Percentiles rank a stretch among this genome's conserved stretches.
phyloP scores from a whole-genome alignment of 2,329 filamentous ascomycete genomes.

The Beauveria sp. region DNA sequence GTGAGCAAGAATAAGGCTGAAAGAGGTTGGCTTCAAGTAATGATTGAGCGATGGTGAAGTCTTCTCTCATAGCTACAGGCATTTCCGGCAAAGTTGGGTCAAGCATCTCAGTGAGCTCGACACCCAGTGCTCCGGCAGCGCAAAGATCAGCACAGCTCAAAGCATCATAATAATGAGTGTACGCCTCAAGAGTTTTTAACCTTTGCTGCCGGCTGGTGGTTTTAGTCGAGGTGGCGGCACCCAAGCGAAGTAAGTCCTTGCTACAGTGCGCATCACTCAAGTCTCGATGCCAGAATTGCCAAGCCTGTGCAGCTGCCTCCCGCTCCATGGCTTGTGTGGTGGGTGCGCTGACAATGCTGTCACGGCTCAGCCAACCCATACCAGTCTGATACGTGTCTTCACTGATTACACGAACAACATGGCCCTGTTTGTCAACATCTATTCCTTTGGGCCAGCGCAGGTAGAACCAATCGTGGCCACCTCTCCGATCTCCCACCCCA shows the following conservation, averaged over 20 bases:
- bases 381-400: conserved; percentile 66
- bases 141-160: conserved; percentile 61
- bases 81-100: conserved; percentile 59
- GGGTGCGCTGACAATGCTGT: conserved; percentile 36
- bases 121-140: conserved; percentile 40
- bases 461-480: conserved; percentile 85
- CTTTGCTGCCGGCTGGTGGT: conserved; percentile 17
- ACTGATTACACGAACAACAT: conserved; percentile 71
- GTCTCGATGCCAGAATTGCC: conserved; percentile 61
- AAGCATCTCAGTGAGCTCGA: conserved; percentile 38
- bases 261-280: conserved; percentile 48
- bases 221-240: conserved; percentile 18
- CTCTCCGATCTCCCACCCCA: conserved; percentile 79
- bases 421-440: conserved; percentile 59
- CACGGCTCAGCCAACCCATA: conserved; percentile 70
- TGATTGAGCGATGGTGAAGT: conserved; percentile 40
- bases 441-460: conserved; percentile 65
- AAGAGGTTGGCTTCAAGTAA: conserved; percentile 39
- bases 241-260: conserved; percentile 32
- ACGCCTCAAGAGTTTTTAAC: conserved; percentile 36
- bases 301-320: conserved; percentile 56
- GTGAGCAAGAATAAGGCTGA: conserved; percentile 21
- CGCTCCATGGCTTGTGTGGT: conserved; percentile 42
- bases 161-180: conserved; percentile 47
- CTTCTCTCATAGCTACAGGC: conserved; percentile 36